Percentiles rank a stretch among this genome's conserved stretches.
Conservation (phyloP, 495 filamentous ascomycete species). For the Hypoxylon perforatum region DNA sequence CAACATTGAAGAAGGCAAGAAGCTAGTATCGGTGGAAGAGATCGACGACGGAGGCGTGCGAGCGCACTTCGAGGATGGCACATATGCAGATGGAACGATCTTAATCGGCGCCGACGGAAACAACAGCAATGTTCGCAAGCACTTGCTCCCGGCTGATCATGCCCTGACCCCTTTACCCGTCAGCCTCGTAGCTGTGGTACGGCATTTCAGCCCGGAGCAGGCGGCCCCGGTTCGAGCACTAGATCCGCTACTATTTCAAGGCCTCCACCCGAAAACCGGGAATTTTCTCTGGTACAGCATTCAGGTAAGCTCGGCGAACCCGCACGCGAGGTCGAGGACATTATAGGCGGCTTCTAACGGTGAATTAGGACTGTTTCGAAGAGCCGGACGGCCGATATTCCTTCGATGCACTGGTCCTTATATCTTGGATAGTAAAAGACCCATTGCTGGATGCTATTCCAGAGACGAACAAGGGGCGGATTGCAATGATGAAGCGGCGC, state of each 20-base stretch:
- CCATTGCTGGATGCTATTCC: conserved; percentile 23
- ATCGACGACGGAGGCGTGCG: conserved; percentile 48
- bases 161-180: conserved; percentile 59
- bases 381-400: conserved; percentile 40
- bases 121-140: conserved; percentile 51
- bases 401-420: conserved; percentile 40
- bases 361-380: conserved; percentile 7
- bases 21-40: conserved; percentile 51
- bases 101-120: conserved; percentile 69
- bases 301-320: conserved; percentile 50
- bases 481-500: conserved; percentile 59
- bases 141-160: conserved; percentile 47
- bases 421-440: conserved; percentile 43
- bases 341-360: background rate
- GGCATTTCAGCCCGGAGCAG: conserved; percentile 54
- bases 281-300: conserved; percentile 61
- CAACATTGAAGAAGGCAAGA: conserved; percentile 63
- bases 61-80: conserved; percentile 64
- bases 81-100: conserved; percentile 57
- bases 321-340: background rate
- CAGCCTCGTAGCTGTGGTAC: conserved; percentile 59
- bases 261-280: conserved; percentile 65
- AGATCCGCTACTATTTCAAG: conserved; percentile 70
- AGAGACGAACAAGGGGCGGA: conserved; percentile 6
- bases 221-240: conserved; percentile 56